phyloP scores from a whole-genome alignment of 192 early-diverging fungal genomes.

The Borealophlyctis nickersoniae region DNA sequence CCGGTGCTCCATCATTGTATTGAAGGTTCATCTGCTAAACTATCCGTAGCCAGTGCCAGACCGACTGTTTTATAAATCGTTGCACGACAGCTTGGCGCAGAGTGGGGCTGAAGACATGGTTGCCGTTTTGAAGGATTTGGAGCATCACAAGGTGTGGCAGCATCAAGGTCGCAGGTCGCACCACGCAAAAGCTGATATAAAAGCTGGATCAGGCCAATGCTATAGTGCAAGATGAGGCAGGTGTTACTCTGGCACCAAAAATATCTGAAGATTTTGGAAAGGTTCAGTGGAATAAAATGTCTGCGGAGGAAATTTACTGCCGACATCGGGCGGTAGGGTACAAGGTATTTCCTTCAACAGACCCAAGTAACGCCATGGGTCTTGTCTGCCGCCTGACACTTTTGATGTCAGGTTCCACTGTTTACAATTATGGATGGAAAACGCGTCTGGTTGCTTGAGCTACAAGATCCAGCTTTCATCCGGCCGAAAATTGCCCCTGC shows the following conservation, averaged over 20 bases:
- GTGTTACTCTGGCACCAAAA: slow-evolving; percentile 69
- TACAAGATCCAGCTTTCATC: slow-evolving; percentile 15
- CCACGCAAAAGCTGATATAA: no score
- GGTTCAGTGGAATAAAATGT: slow-evolving; percentile 60
- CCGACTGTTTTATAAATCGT: slow-evolving; percentile 13
- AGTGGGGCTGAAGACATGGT: slow-evolving; percentile 62
- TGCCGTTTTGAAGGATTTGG: slow-evolving; percentile 58
- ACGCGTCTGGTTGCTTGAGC: slow-evolving; percentile 43
- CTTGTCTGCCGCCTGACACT: no score
- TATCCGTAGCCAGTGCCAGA: slow-evolving; percentile 25
- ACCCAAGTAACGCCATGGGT: slow-evolving; percentile 12
- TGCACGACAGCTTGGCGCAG: slow-evolving; percentile 45
- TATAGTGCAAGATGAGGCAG: slow-evolving; percentile 55
- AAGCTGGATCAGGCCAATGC: slow-evolving; percentile 48
- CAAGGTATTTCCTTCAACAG: slow-evolving; percentile 49
- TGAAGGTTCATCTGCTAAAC: neutral
- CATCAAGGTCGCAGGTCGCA: no score
- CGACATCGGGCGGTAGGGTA: slow-evolving; percentile 71
- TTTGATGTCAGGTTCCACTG: slow-evolving; percentile 55
- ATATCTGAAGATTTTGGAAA: slow-evolving; percentile 55
- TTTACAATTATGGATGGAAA: slow-evolving; percentile 43
- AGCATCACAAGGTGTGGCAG: slow-evolving; percentile 52
- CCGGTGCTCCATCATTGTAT: neutral
- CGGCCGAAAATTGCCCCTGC: neutral
- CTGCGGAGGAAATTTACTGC: slow-evolving; percentile 58